Base-by-base conservation (phyloP, 2,329 filamentous ascomycete species). In the Aspergillus nomiae region DNA sequence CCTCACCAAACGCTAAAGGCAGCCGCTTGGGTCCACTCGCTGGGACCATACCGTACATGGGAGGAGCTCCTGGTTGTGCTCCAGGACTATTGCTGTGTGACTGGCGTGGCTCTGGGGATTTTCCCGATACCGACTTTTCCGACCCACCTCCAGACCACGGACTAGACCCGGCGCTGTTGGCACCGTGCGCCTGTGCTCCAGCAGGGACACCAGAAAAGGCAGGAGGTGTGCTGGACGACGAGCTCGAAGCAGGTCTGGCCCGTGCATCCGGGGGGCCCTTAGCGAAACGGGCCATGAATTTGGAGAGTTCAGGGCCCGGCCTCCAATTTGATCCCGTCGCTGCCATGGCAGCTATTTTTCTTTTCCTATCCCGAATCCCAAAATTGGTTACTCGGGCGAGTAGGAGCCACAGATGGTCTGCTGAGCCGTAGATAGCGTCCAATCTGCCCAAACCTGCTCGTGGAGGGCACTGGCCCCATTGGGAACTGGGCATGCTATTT, bases 381-480 rank as follows among this genome's bases (percentile, higher is more conserved):
- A 97, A 98, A 68, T 91, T 88, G 59, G 90, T 87, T 16, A 97
- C 82, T 2, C 95, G 89, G 10, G 89, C 93, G 28, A 97, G 84
- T 1, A 98, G 81, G 4, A 98, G 84, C 51, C 96, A 85, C 5
- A 97, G 80, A 74, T 97, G 92, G 74, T 99, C 95, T 68, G 92
- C 92, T 0, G 92, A 92, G 45, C 93, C 95, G 71, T 94, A 96
- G 28, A 94, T 86, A 11, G 92, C 90, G 71, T 94, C 90, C 5
- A 90, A 80, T 64, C 86, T 89, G 21, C 92, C 92, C 50, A 97
- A 84, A 0, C 90, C 90, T 11, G 91, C 91, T 72, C 95, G 86
- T 4, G 95, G 95, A 45, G 92, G 92, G 72, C 93, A 96, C 71
- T 94, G 90, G n/a, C 88, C 88, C 92, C 92, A 97, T 65, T 86